These are phyloP conservation scores for Aureobasidium lini DNA, from an alignment of 2,329 filamentous ascomycete species.

Conservation along the genomic window DNA sequence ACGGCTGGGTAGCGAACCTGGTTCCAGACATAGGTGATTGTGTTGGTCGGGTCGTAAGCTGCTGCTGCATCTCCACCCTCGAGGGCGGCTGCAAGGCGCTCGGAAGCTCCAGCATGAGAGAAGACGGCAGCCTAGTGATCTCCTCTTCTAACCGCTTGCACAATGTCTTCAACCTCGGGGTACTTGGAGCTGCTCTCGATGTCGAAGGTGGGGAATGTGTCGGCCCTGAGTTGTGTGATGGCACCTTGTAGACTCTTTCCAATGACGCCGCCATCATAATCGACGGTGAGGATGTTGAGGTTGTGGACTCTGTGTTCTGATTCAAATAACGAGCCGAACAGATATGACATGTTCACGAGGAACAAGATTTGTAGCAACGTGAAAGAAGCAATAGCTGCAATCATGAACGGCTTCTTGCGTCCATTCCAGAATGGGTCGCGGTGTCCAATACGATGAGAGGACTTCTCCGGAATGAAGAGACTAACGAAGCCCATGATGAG, in stretches of 20 bases:
- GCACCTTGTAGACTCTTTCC: conserved; percentile 10
- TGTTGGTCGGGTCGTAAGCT: conserved; percentile 30
- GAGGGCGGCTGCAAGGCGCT: conserved; percentile 31
- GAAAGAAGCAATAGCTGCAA: conserved; percentile 10
- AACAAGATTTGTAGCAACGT: conserved; percentile 21
- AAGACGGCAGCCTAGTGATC: conserved; percentile 27
- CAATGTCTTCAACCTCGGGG: conserved; percentile 17
- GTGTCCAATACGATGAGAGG: background rate
- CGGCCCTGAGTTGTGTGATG: background rate
- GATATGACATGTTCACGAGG: conserved; percentile 20
- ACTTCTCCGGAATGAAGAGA: conserved; percentile 1
- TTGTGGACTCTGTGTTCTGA: conserved; percentile 18
- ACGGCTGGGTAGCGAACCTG: conserved; percentile 37
- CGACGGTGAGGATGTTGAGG: conserved; percentile 24
- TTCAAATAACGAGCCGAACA: conserved; percentile 22
- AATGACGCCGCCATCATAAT: conserved; percentile 24
- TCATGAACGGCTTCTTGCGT: conserved; percentile 16
- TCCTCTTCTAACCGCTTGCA: conserved; percentile 22
- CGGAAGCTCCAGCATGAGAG: conserved; percentile 30
- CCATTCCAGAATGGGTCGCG: conserved; percentile 15
- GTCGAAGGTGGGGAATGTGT: conserved; percentile 4
- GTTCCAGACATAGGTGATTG: conserved; percentile 39
- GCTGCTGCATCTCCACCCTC: conserved; percentile 26
- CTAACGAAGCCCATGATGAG: background rate
- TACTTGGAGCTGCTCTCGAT: background rate